Evolutionary conservation across 345 rosid species (phyloP), one percentile per base, ranked within the genome.

Genomic region (Conringia planisiliqua): DNA sequence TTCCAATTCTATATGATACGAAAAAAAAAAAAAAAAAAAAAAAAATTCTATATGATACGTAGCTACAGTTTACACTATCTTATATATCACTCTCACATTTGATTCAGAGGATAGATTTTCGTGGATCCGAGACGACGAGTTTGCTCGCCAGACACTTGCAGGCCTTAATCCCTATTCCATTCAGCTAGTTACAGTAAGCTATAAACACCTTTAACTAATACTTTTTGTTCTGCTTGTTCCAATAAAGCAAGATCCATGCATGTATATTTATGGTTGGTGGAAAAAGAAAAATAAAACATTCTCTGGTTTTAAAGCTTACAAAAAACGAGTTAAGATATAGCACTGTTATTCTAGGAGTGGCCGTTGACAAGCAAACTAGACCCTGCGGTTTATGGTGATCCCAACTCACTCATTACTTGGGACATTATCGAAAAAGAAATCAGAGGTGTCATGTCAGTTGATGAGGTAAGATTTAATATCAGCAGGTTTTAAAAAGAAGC

Each of bases 61-160:
- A n/a, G n/a, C 6, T 20, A 43, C 48, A 13, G 24, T 40, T 24
- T 14, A 24, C 24, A 58, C 26, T 16, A 33, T 33, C 26, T 4
- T 56, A n/a, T 30, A 16, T 30, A 22, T 6, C 60, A 56, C 30
- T 55, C 18, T 29, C 40, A 32, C 2, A 27, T 55, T 35, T 58
- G 61, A 59, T 72, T 63, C 80, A 93, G 97, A 88, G 78, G 89
- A 88, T 71, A 83, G 71, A 42, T 89, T 88, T 59, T 86, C 89
- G 73, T 90, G 98, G 98, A 52, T 86, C 5, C 76, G 85, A 60
- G 97, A 93, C 54, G 95, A 90, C 5, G 97, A 93, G 59, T 93
- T 90, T 16, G 86, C 82, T 42, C 85, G 97, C 5, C 90, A 93
- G 65, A 83, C 87, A 40, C 92, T 93, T 46, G 86, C 96, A 30